Conservation (phyloP, 768 basidiomycete species). For the Tremella mesenterica region DNA sequence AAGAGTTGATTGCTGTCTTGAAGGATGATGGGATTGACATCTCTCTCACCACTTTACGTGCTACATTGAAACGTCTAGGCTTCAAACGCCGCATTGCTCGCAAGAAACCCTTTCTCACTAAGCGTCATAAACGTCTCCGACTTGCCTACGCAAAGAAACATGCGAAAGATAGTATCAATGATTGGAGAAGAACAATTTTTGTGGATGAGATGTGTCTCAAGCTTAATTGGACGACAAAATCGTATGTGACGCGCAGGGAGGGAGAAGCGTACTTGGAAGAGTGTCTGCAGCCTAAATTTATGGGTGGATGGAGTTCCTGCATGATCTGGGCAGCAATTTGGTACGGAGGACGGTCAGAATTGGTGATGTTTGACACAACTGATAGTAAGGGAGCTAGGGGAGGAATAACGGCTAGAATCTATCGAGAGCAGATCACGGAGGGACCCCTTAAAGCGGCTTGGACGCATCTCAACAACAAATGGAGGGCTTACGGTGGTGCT, state of each 20-base stretch:
- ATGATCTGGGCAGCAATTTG: slow-evolving; percentile 13
- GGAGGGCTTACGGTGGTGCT: slow-evolving; percentile 5
- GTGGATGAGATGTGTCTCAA: slow-evolving; percentile 4
- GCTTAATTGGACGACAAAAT: slow-evolving; percentile 1
- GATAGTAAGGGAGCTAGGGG: slow-evolving; percentile 4
- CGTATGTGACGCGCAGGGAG: slow-evolving; percentile 2
- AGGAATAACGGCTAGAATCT: slow-evolving; percentile 6
- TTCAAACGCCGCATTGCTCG: slow-evolving; percentile 8
- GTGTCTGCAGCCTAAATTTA: slow-evolving; percentile 3
- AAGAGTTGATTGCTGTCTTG: not conserved
- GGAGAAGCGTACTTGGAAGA: slow-evolving; percentile 5
- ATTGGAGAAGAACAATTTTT: slow-evolving; percentile 10
- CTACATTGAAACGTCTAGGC: not conserved
- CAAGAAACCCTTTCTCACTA: slow-evolving; percentile 2
- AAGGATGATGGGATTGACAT: not conserved
- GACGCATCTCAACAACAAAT: not conserved
- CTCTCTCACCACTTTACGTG: not conserved
- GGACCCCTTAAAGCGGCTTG: not conserved
- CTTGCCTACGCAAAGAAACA: not conserved
- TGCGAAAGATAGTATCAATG: not conserved
- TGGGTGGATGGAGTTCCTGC: not conserved
- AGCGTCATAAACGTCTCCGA: not conserved
- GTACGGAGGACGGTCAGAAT: slow-evolving; percentile 5
- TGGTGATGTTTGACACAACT: slow-evolving; percentile 4
- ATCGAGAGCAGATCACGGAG: slow-evolving; percentile 7